phyloP scores from a whole-genome alignment of 2,329 filamentous ascomycete genomes.

The Volutella citrinella region DNA sequence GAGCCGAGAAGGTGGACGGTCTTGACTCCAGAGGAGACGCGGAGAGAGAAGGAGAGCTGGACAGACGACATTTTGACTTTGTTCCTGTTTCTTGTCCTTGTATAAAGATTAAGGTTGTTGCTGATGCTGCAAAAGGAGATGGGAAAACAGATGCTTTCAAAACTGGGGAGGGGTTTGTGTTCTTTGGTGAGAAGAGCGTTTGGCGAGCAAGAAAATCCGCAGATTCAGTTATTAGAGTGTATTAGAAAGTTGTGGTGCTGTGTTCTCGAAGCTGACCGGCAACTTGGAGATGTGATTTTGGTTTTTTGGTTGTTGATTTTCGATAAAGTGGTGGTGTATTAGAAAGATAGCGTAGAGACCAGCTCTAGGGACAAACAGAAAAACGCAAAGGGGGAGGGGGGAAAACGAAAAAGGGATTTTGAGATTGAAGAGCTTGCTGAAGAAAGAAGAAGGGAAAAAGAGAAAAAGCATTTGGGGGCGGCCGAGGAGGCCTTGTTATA shows the following conservation, averaged over 20 bases:
- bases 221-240: conserved; percentile 43
- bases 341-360: conserved; percentile 47
- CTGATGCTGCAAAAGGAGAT: conserved; percentile 33
- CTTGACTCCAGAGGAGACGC: conserved; percentile 95
- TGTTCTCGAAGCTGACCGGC: conserved; percentile 38
- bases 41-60: conserved; percentile 93
- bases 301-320: conserved; percentile 11
- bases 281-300: too few relatives aligned
- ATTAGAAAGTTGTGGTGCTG: conserved; percentile 31
- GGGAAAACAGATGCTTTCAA: conserved; percentile 30
- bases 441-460: conserved; percentile 46
- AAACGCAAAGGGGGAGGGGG: conserved; percentile 37
- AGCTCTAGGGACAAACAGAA: conserved; percentile 46
- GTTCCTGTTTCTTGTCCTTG: conserved; percentile 12
- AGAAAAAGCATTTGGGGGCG: conserved; percentile 25
- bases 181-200: conserved; percentile 25
- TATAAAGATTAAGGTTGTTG: conserved; percentile 25
- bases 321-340: conserved; percentile 19
- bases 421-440: conserved; percentile 62
- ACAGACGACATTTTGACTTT: conserved; percentile 73
- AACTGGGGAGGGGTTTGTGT: conserved; percentile 20
- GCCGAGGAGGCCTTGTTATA: conserved; percentile 34
- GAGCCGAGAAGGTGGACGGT: conserved; percentile 96
- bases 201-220: conserved; percentile 56
- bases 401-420: conserved; percentile 50